A percentile compares a stretch with the other conserved stretches of the same genome.
These are phyloP conservation scores for Pichia sorboxylosa DNA, from an alignment of 1,139 yeast species.

Conservation along the genomic window DNA sequence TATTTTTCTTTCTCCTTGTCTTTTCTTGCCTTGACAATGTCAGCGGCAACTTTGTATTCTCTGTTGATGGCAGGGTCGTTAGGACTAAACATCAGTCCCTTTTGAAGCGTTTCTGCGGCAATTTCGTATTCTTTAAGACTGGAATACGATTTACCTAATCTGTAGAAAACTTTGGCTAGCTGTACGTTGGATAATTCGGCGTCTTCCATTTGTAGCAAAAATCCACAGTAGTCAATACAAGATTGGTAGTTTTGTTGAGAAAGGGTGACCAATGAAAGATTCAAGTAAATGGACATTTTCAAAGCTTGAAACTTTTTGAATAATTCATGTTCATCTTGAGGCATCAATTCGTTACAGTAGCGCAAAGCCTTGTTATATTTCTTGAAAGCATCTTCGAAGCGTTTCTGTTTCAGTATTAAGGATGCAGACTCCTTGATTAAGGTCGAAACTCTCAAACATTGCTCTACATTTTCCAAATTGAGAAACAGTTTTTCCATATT, in stretches of 20 bases:
- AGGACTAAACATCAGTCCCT: slow-evolving; percentile 36
- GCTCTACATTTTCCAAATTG: slow-evolving; percentile 30
- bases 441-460: slow-evolving; percentile 38
- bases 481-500: slow-evolving; percentile 48
- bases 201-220: slow-evolving; percentile 38
- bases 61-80: slow-evolving; percentile 37
- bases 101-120: slow-evolving; percentile 36
- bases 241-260: slow-evolving; percentile 35
- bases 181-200: slow-evolving; percentile 25
- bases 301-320: slow-evolving; percentile 38
- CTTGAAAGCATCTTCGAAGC: slow-evolving; percentile 38
- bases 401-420: slow-evolving; percentile 41
- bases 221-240: slow-evolving; percentile 43
- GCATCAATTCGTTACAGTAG: slow-evolving; percentile 59
- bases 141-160: slow-evolving; percentile 40
- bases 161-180: slow-evolving; percentile 48
- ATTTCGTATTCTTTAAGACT: slow-evolving; percentile 35
- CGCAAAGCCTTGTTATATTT: slow-evolving; percentile 56
- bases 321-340: slow-evolving; percentile 53
- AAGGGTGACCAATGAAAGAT: slow-evolving; percentile 41
- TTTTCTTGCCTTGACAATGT: slow-evolving; percentile 26
- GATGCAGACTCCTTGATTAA: slow-evolving; percentile 60
- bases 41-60: slow-evolving; percentile 33
- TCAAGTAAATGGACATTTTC: slow-evolving; percentile 52
- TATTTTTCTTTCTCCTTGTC: slow-evolving; percentile 13